Conservation (phyloP, 306 rosid genomes). For the Pterocarpus santalinus region DNA sequence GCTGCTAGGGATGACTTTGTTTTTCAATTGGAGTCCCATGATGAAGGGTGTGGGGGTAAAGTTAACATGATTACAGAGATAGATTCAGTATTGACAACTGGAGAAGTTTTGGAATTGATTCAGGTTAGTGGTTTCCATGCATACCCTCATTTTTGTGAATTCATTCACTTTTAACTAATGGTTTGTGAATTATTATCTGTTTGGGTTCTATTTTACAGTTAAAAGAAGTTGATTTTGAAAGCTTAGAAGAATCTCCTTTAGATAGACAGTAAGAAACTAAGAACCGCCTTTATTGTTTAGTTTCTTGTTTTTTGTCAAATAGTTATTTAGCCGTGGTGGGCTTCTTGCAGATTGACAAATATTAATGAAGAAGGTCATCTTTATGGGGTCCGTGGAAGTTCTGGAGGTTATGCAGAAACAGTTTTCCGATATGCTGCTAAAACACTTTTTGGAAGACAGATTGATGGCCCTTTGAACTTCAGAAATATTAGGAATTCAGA, state of each 20-base stretch:
- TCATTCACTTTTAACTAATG: conserved; percentile 22
- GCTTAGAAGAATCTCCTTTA: conserved; percentile 79
- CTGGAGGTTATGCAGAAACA: conserved; percentile 95
- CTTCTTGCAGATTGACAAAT: conserved; percentile 72
- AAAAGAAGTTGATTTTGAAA: conserved; percentile 71
- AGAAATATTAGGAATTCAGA: conserved; percentile 77
- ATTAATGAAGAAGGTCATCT: conserved; percentile 75
- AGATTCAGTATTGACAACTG: conserved; percentile 93
- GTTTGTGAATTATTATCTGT: conserved; percentile 31
- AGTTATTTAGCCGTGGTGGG: conserved; percentile 33
- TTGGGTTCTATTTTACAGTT: conserved; percentile 61
- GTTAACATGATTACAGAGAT: conserved; percentile 68
- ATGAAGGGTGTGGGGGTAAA: conserved; percentile 53
- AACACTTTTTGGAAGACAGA: conserved; percentile 75
- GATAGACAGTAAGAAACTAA: conserved; percentile 76
- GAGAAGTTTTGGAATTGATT: conserved; percentile 91
- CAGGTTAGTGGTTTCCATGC: conserved; percentile 65
- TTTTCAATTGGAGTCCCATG: conserved; percentile 60
- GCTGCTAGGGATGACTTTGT: conserved; percentile 93
- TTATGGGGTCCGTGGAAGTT: conserved; percentile 87
- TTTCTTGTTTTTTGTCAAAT: conserved; percentile 28
- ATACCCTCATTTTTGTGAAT: conserved; percentile 20
- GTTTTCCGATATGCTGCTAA: conserved; percentile 82
- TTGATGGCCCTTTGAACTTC: conserved; percentile 79
- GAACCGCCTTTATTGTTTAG: conserved; percentile 32